These are phyloP conservation scores for Cinchona pubescens DNA, from an alignment of 257 asterid genomes.

Conservation along the genomic window DNA sequence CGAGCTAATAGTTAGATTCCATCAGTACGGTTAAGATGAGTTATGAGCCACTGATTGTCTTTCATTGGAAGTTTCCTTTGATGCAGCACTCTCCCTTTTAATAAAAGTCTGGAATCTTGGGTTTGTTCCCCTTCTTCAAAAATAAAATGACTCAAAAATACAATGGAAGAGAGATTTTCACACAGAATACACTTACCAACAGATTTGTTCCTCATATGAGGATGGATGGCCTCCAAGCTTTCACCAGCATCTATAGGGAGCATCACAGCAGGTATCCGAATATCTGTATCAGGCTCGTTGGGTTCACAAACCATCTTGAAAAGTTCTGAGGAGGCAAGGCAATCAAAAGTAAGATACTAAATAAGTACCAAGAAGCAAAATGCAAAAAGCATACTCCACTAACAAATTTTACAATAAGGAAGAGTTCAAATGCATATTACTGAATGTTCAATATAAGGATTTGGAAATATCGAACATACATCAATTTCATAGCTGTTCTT, in stretches of 20 bases:
- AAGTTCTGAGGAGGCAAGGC: conserved; percentile 58
- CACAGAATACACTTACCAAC: conserved; percentile 42
- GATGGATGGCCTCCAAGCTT: conserved; percentile 47
- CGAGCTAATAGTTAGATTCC: too few species aligned
- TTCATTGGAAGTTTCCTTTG: too few species aligned
- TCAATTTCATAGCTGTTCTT: not conserved
- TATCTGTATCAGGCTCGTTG: conserved; percentile 56
- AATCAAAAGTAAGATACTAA: conserved; percentile 6
- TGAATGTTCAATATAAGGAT: not conserved
- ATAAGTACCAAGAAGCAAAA: not conserved
- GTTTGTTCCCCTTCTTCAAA: conserved; percentile 8
- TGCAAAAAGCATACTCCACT: not conserved
- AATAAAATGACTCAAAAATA: not conserved
- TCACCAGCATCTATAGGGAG: conserved; percentile 92
- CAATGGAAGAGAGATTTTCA: not conserved
- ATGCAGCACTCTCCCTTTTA: too few species aligned
- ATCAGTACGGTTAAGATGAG: too few species aligned
- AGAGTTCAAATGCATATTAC: not conserved
- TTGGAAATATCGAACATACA: too few species aligned
- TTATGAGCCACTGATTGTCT: too few species aligned
- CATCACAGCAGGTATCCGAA: conserved; percentile 86
- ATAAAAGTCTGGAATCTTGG: too few species aligned
- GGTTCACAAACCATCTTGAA: conserved; percentile 98
- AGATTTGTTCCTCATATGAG: conserved; percentile 50
- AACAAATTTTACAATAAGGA: not conserved